Conservation (phyloP, 2,329 filamentous ascomycete genomes). For the Bipolaris zeicola region DNA sequence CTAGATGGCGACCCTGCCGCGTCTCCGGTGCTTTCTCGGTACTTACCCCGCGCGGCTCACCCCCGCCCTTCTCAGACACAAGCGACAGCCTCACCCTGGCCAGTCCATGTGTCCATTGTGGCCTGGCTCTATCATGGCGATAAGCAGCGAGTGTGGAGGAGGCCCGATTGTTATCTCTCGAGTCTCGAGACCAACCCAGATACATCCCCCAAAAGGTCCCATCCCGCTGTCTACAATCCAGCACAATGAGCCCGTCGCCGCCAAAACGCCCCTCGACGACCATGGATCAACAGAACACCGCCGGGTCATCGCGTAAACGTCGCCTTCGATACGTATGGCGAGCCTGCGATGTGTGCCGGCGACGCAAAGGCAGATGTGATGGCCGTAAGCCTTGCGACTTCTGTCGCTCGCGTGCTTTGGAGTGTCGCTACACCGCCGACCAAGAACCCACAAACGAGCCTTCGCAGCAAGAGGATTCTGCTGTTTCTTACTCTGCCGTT, state of each 20-base stretch:
- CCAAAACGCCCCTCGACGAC: not conserved
- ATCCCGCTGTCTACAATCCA: not conserved
- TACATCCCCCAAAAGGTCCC: not conserved
- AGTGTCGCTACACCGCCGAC: slow-evolving; percentile 1
- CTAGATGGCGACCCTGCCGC: not conserved
- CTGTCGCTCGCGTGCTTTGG: not conserved
- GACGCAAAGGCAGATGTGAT: not conserved
- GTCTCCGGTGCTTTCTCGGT: not conserved
- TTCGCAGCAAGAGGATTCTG: not conserved
- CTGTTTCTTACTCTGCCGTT: not conserved
- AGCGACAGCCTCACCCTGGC: not conserved
- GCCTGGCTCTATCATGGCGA: not conserved
- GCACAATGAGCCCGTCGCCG: not conserved
- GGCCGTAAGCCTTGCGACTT: not conserved
- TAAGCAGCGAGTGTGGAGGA: not conserved
- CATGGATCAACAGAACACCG: not conserved
- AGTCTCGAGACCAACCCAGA: not conserved
- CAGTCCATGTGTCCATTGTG: not conserved
- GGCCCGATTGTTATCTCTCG: not conserved
- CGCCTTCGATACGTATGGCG: slow-evolving; percentile 1
- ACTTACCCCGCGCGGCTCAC: not conserved
- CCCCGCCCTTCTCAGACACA: not conserved
- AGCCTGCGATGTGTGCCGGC: slow-evolving; percentile 1
- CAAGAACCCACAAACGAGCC: not conserved
- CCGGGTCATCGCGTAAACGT: not conserved